Base-by-base conservation (phyloP, 2,329 filamentous ascomycete species). In the Colletotrichum filicis region DNA sequence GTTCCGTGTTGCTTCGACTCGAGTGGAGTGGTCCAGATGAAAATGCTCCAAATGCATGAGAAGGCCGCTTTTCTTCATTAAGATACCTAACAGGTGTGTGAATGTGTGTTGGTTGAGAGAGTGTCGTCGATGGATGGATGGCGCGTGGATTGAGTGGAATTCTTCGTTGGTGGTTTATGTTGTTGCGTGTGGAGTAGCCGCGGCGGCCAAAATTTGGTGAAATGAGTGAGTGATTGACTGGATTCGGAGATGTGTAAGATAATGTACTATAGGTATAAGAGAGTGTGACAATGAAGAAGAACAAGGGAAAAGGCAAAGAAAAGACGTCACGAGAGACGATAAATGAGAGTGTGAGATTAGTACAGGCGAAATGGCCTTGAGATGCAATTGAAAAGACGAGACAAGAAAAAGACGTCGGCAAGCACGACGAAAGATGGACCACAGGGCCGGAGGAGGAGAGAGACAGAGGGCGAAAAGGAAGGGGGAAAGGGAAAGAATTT, bases 401-500 rank as follows among this genome's bases (percentile, higher is more conserved):
- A 56, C 30, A 56, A 26, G 58, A 60, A 42, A 68, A 67, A 70
- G 19, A 26, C 30, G 59, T 46, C 66, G 70, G 46, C 53, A 65
- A 52, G 68, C 72, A 68, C 71, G 30, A 46, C 49, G 63, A 61
- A 42, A 69, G 73, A 49, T 56, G 35, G 26, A 53, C 24, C 24
- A 26, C 30, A 28, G 52, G 55, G 55, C 65, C 49, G 26, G 32
- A 58, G 52, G 53, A 52, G 32, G 58, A 26, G 71, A 75, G 60
- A 53, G 65, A 68, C 57, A 71, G 37, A 57, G 74, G 22, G 19
- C 42, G 66, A 62, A 64, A 66, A 55, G 67, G 59, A 68, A 58
- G 62, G 55, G 71, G 58, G 56, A 66, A 74, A 65, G 66, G 52
- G 52, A 72, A 73, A 73, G 68, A 71, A 75, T 77, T 71, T 63